Conservation (phyloP, 352 stramenopile species). For the Lagenidium sp. region DNA sequence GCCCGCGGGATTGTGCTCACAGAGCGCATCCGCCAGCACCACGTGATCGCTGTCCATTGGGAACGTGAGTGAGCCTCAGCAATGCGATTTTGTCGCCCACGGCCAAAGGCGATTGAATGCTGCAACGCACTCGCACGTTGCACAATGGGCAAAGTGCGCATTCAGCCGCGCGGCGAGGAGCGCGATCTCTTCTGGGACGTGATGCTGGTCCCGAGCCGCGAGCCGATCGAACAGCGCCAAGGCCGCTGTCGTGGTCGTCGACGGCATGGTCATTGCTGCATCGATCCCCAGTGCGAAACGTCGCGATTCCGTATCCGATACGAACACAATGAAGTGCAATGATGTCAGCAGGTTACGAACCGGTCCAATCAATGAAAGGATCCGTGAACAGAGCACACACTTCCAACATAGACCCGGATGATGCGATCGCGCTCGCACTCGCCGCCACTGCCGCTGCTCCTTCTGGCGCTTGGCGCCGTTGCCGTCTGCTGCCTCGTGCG, state of each 20-base stretch:
- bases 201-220: conserved; percentile 5
- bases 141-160: conserved; percentile 3
- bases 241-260: neutral
- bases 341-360: neutral
- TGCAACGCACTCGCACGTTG: conserved; percentile 1
- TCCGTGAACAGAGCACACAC: neutral
- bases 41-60: neutral
- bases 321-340: neutral
- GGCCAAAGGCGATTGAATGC: neutral
- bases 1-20: neutral
- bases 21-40: conserved; percentile 2
- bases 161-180: conserved; percentile 12
- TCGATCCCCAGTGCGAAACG: neutral
- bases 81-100: neutral
- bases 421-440: neutral
- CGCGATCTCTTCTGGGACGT: conserved; percentile 6
- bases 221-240: neutral
- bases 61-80: neutral
- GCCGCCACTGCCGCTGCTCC: conserved; percentile 6
- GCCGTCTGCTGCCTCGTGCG: neutral
- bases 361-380: no score
- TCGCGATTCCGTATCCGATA: neutral
- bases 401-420: neutral
- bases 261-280: no score
- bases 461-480: conserved; percentile 4